Conservation (phyloP, 768 basidiomycete species). For the Boletus pseudo-olivaceus region DNA sequence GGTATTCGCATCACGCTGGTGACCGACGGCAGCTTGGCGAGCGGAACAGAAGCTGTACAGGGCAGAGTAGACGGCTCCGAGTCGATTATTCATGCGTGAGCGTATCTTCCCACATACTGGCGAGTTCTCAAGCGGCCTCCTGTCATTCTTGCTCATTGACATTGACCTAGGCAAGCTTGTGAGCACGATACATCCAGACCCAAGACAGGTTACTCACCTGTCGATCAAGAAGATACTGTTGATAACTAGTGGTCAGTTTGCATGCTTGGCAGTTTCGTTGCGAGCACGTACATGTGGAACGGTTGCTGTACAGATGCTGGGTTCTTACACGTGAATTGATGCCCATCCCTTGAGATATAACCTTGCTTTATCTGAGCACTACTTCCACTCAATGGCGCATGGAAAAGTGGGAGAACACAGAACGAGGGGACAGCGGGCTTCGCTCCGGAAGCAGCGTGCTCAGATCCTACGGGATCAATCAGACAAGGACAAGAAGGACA, state of each 20-base stretch:
- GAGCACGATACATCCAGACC: background rate
- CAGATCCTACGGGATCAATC: no score
- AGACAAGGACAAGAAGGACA: no score
- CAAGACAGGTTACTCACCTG: constrained; percentile 8
- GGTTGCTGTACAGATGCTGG: constrained; percentile 46
- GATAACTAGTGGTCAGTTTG: background rate
- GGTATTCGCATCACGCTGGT: constrained; percentile 51
- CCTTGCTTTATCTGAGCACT: constrained; percentile 30
- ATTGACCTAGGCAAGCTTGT: constrained; percentile 36
- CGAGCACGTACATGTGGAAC: constrained; percentile 52
- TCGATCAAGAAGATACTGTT: constrained; percentile 22
- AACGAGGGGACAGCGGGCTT: constrained; percentile 45
- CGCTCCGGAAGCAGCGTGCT: constrained; percentile 41
- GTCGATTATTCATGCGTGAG: constrained; percentile 40
- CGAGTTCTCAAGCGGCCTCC: constrained; percentile 36
- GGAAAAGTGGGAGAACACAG: constrained; percentile 55
- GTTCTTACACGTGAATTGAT: constrained; percentile 50
- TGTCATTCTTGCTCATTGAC: constrained; percentile 46
- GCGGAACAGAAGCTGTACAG: constrained; percentile 53
- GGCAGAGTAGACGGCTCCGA: constrained; percentile 55
- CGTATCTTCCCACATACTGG: constrained; percentile 34
- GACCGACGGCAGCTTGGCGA: constrained; percentile 36
- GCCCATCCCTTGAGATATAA: constrained; percentile 55
- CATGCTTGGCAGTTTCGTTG: background rate
- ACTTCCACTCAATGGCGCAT: constrained; percentile 32